Evolutionary conservation across 148 eudicot species (phyloP).

Genomic region (Fagopyrum homotropicum): DNA sequence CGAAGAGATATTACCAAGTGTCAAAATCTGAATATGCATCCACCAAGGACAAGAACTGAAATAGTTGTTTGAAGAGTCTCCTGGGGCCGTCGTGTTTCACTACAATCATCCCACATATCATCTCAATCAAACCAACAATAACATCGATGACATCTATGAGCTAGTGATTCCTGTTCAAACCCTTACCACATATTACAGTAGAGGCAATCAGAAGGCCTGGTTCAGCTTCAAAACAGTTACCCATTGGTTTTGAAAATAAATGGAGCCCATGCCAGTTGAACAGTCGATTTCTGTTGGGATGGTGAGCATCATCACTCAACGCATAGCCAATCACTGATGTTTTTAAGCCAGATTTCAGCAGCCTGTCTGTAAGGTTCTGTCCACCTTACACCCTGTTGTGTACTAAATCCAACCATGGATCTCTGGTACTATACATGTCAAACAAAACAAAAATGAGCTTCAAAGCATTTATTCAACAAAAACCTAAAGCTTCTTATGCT

Average conservation of each 20-base stretch:
- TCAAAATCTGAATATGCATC: too few relatives aligned
- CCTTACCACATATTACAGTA: not conserved
- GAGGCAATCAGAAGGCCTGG: not conserved
- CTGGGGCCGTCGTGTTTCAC: too few relatives aligned
- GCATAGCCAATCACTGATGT: not conserved
- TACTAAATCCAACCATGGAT: not conserved
- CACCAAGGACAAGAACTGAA: too few relatives aligned
- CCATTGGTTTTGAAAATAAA: not conserved
- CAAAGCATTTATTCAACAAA: too few relatives aligned
- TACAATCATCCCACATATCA: too few relatives aligned
- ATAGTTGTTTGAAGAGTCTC: too few relatives aligned
- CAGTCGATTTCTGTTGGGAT: not conserved
- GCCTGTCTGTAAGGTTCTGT: not conserved
- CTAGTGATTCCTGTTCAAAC: too few relatives aligned
- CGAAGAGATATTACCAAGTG: too few relatives aligned
- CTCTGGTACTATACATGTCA: not conserved
- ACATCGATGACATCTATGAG: too few relatives aligned
- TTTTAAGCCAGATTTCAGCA: not conserved
- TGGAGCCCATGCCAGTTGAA: not conserved
- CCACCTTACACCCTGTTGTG: not conserved
- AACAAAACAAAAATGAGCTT: too few relatives aligned
- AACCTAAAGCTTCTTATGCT: too few relatives aligned
- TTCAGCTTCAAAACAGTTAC: not conserved
- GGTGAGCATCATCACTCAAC: not conserved
- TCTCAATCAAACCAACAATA: too few relatives aligned